Evolutionary conservation across 139 green algal genomes (phyloP), one percentile per base, ranked within the genome.

Genomic region (Penium margaritaceum): DNA sequence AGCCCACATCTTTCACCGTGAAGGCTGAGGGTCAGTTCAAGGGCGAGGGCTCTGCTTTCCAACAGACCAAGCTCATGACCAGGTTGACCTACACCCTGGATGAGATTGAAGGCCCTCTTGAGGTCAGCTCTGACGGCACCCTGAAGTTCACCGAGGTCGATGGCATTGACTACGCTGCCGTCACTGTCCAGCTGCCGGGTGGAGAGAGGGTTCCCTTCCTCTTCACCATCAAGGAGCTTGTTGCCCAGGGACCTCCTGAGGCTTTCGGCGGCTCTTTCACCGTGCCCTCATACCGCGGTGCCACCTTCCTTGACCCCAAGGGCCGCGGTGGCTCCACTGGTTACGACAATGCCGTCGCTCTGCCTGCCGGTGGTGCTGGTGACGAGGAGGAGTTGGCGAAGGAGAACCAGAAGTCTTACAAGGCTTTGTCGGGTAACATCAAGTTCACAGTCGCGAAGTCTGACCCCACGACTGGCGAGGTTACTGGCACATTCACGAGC

Each of bases 261-360:
- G 35, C 63, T 37, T 98, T 98, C 87, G 90, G 89, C 54, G 94
- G 94, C 57, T 90, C 96, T 77, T 99, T 98, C 81, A 67, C 76
- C 0, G 94, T 99, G 66, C 93, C 94, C n/a, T 98, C 92, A 12
- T 99, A 99, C 93, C 88, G 94, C 55, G 94, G 94, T 47, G 89
- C 92, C 6, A 89, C 94, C 71, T 99, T 99, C 95, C 88, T 99
- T 41, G 94, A 99, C 95, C 94, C 94, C 81, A 99, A 99, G 93
- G 93, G 93, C 78, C 90, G 93, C 43, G 93, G 93, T 90, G 93
- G 88, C 43, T 88, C 93, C 62, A 92, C 89, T 63, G 93, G 93
- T 51, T 98, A 98, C 76, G 93, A 98, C 84, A 96, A 87, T 70
- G 93, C 93, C 30, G 90, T 97, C 30, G 93, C 92, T 14, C 90